Evolutionary conservation across 179 eudicot species (phyloP).

Genomic region (Carnegiea gigantea): DNA sequence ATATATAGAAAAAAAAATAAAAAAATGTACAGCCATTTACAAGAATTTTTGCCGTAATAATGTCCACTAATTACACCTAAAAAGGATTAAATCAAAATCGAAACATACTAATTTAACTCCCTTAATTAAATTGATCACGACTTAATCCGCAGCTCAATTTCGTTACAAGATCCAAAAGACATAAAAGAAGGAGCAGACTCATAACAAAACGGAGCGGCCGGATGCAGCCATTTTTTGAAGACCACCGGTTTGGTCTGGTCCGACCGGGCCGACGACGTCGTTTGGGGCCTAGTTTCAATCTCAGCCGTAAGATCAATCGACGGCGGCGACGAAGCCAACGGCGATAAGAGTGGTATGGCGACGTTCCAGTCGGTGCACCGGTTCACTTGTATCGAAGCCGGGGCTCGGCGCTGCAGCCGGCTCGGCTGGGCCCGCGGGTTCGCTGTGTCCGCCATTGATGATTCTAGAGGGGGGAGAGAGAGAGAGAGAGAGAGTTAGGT

Average conservation of each 20-base stretch:
- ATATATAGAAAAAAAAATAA: too few relatives aligned
- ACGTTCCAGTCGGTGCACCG: conserved; percentile 70
- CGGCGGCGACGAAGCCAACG: conserved; percentile 57
- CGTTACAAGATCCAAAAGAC: conserved; percentile 22
- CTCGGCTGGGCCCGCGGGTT: conserved; percentile 43
- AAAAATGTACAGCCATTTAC: neutral
- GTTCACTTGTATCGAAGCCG: conserved; percentile 62
- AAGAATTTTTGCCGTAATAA: neutral
- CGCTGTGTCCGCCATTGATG: conserved; percentile 38
- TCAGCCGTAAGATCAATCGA: conserved; percentile 30
- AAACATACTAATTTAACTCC: neutral
- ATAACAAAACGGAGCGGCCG: conserved; percentile 69
- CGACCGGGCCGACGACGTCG: conserved; percentile 18
- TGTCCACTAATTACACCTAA: neutral
- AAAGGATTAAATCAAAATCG: neutral
- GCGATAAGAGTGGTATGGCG: conserved; percentile 80
- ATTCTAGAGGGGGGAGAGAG: neutral
- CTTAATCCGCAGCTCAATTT: conserved; percentile 2
- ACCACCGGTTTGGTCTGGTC: conserved; percentile 34
- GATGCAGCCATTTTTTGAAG: conserved; percentile 76
- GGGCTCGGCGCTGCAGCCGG: conserved; percentile 72
- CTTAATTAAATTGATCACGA: neutral
- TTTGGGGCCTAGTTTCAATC: conserved; percentile 28
- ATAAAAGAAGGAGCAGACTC: conserved; percentile 22
- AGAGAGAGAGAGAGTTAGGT: neutral